A percentile compares a stretch with the other conserved stretches of the same genome.
phyloP scores from a whole-genome alignment of 768 basidiomycete genomes.

The Boletus subparvulus region DNA sequence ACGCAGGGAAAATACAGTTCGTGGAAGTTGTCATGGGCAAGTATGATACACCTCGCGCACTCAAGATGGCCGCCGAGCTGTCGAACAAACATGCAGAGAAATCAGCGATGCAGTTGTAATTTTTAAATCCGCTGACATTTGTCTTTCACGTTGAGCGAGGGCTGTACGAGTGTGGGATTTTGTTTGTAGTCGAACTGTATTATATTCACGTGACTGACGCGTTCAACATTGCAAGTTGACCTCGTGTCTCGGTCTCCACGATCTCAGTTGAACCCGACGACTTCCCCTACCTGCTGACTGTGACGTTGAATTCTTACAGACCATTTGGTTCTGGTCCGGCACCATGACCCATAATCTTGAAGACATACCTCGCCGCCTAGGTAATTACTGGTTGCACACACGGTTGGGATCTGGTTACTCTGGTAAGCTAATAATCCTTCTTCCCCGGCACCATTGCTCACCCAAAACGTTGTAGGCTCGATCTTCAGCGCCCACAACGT shows the following conservation, averaged over 20 bases:
- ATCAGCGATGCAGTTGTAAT: conserved; percentile 22
- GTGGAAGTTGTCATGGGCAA: conserved; percentile 79
- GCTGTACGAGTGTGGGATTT: conserved; percentile 1
- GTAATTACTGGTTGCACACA: conserved; percentile 60
- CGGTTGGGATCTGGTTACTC: conserved; percentile 73
- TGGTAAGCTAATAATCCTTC: conserved; percentile 40
- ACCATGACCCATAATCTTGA: conserved; percentile 18
- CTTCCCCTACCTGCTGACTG: background rate
- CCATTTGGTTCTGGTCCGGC: background rate
- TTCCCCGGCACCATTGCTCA: background rate
- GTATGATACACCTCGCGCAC: conserved; percentile 66
- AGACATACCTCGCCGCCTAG: conserved; percentile 40
- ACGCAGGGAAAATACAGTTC: conserved; percentile 67
- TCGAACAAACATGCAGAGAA: conserved; percentile 14
- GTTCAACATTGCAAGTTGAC: conserved; percentile 14
- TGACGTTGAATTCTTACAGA: background rate
- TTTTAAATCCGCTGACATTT: too few relatives aligned
- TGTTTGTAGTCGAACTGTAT: background rate
- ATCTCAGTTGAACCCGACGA: background rate
- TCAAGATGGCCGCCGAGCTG: conserved; percentile 52
- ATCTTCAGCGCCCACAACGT: conserved; percentile 65
- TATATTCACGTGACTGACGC: conserved; percentile 30
- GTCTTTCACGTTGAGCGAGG: too few relatives aligned
- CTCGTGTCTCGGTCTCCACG: background rate
- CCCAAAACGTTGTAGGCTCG: conserved; percentile 48